Conservation (phyloP, 1,284 basidiomycete genomes). For the Meripilus lineatus region DNA sequence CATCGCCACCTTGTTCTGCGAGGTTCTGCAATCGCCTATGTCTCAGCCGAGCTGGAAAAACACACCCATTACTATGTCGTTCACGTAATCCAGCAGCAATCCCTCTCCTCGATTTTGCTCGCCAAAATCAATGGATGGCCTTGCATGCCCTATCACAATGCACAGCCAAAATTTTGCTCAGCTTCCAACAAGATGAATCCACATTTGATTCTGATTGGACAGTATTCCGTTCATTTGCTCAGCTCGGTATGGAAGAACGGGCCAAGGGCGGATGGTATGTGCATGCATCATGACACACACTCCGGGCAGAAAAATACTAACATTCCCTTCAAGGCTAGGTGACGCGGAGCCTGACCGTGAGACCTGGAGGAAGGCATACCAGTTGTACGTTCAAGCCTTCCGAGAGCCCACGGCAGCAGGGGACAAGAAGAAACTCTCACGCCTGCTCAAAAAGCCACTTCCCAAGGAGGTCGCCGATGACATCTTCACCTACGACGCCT, state of each 20-base stretch:
- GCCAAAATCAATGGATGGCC: slow-evolving; percentile 63
- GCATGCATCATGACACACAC: slow-evolving; percentile 10
- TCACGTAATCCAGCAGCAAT: slow-evolving; percentile 66
- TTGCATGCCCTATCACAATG: slow-evolving; percentile 68
- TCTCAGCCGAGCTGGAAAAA: slow-evolving; percentile 50
- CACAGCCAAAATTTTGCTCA: slow-evolving; percentile 59
- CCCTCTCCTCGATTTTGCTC: slow-evolving; percentile 57
- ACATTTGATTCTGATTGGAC: slow-evolving; percentile 44
- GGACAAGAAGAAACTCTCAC: slow-evolving; percentile 54
- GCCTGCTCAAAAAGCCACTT: slow-evolving; percentile 52
- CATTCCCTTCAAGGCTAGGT: slow-evolving; percentile 12
- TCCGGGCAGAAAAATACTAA: background rate
- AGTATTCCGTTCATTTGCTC: slow-evolving; percentile 48
- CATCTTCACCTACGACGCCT: slow-evolving; percentile 72
- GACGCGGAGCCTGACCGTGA: slow-evolving; percentile 50
- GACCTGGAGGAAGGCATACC: slow-evolving; percentile 60
- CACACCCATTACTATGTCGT: slow-evolving; percentile 73
- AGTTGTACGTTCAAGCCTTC: slow-evolving; percentile 55
- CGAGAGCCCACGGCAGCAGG: slow-evolving; percentile 40
- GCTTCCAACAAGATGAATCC: slow-evolving; percentile 40
- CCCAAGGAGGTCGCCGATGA: slow-evolving; percentile 46
- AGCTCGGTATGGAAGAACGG: slow-evolving; percentile 63
- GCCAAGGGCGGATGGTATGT: slow-evolving; percentile 48
- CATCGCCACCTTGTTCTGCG: slow-evolving; percentile 46
- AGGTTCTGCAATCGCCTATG: slow-evolving; percentile 82